A percentile compares a stretch with the other conserved stretches of the same genome.
Evolutionary conservation across 2,329 filamentous ascomycete species (phyloP).

Genomic region (Alternaria viburni): DNA sequence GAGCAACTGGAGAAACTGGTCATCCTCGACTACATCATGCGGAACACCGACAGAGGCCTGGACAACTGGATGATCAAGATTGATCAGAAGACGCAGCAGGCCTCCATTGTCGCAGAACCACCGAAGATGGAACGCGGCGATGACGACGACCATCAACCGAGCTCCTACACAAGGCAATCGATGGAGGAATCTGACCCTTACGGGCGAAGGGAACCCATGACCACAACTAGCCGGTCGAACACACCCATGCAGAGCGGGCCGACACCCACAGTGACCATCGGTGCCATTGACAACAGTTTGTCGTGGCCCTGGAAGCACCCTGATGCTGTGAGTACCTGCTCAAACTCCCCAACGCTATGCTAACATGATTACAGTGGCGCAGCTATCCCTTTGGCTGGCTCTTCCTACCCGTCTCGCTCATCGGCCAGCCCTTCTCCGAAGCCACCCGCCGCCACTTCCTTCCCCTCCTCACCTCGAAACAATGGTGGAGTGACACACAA

Average conservation of each 20-base stretch:
- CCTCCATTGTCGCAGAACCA: slow-evolving; percentile 85
- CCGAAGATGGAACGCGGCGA: slow-evolving; percentile 65
- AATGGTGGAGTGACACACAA: slow-evolving; percentile 97
- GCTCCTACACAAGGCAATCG: slow-evolving; percentile 66
- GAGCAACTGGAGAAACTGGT: slow-evolving; percentile 97
- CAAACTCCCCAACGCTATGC: background rate
- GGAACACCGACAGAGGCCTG: slow-evolving; percentile 93
- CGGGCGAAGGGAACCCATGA: slow-evolving; percentile 82
- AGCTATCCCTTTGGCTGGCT: slow-evolving; percentile 99
- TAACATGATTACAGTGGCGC: slow-evolving; percentile 60
- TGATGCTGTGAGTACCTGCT: slow-evolving; percentile 69
- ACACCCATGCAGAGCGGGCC: slow-evolving; percentile 60
- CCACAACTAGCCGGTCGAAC: slow-evolving; percentile 66
- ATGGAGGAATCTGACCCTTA: slow-evolving; percentile 69
- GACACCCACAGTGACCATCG: slow-evolving; percentile 73
- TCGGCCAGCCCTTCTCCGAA: slow-evolving; percentile 94
- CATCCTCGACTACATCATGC: slow-evolving; percentile 98
- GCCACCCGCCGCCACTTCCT: slow-evolving; percentile 93
- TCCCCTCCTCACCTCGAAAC: slow-evolving; percentile 90
- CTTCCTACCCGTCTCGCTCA: slow-evolving; percentile 93
- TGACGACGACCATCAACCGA: slow-evolving; percentile 48
- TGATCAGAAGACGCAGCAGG: slow-evolving; percentile 81
- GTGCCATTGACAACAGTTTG: slow-evolving; percentile 95
- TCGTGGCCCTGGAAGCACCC: slow-evolving; percentile 99
- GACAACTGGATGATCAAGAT: slow-evolving; percentile 99